A percentile compares a stretch with the other conserved stretches of the same genome.
These are phyloP conservation scores for Catharanthus roseus DNA, from an alignment of 257 asterid species.

Conservation along the genomic window DNA sequence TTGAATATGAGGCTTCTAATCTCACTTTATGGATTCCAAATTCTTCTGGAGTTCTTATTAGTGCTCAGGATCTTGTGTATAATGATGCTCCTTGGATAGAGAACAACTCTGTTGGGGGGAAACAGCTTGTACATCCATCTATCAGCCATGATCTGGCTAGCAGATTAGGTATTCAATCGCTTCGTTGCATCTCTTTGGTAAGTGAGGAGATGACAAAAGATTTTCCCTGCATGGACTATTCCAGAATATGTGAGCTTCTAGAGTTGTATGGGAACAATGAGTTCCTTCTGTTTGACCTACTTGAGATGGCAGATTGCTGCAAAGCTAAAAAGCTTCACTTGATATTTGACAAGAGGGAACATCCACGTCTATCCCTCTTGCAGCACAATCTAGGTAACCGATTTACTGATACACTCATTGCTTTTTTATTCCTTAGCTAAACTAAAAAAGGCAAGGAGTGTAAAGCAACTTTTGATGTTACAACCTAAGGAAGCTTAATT, in stretches of 20 bases:
- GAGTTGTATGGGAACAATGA: conserved; percentile 62
- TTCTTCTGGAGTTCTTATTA: conserved; percentile 70
- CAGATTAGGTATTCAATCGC: conserved; percentile 79
- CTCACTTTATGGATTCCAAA: conserved; percentile 62
- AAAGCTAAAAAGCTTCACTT: conserved; percentile 83
- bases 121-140: conserved; percentile 69
- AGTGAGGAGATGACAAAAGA: conserved; percentile 86
- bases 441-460: background rate
- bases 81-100: conserved; percentile 99
- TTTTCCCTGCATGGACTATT: conserved; percentile 87
- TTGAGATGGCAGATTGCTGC: conserved; percentile 97
- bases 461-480: background rate
- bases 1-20: conserved; percentile 39
- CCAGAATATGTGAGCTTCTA: conserved; percentile 66
- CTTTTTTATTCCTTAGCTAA: background rate
- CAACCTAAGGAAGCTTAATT: background rate
- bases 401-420: conserved; percentile 7
- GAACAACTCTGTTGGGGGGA: conserved; percentile 53
- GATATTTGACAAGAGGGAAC: conserved; percentile 88
- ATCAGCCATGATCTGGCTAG: conserved; percentile 71
- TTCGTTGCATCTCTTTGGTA: conserved; percentile 80
- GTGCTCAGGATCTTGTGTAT: conserved; percentile 72
- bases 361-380: conserved; percentile 74
- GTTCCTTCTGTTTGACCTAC: conserved; percentile 84
- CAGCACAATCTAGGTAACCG: conserved; percentile 93